Evolutionary conservation across 164 flowering plant genomes (phyloP).

Genomic region (Aristolochia fimbriata): DNA sequence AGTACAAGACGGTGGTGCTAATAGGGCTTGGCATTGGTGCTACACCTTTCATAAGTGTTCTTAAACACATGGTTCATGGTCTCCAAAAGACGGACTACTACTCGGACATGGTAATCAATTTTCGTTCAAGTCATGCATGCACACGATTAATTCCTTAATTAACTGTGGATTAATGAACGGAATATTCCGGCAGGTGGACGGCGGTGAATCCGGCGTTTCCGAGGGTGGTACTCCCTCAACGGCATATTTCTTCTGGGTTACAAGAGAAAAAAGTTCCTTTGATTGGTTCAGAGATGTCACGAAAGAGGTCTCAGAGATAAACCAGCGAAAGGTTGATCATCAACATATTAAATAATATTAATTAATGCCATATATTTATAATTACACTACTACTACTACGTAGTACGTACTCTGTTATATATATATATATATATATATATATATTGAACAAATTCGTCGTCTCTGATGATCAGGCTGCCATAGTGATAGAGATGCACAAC

Average conservation of each 20-base stretch:
- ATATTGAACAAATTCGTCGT: too few species aligned
- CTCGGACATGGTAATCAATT: not conserved
- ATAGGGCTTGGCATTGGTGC: constrained; percentile 50
- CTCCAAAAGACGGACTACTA: constrained; percentile 3
- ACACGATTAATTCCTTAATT: too few species aligned
- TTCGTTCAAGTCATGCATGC: not conserved
- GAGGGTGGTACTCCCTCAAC: constrained; percentile 22
- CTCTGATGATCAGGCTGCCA: constrained; percentile 20
- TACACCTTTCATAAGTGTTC: constrained; percentile 47
- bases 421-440: too few species aligned
- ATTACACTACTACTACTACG: too few species aligned
- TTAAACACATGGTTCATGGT: constrained; percentile 26
- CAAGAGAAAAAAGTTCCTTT: constrained; percentile 46
- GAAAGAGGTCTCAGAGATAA: constrained; percentile 22
- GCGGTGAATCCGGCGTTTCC: constrained; percentile 13
- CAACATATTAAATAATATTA: not conserved
- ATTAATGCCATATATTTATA: too few species aligned
- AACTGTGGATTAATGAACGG: not conserved
- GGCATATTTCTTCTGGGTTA: constrained; percentile 49
- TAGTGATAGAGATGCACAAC: constrained; percentile 42
- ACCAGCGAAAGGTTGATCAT: constrained; percentile 23
- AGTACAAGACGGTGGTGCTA: constrained; percentile 32
- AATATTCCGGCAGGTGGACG: constrained; percentile 11
- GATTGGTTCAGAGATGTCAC: constrained; percentile 48
- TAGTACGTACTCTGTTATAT: too few species aligned